A percentile compares a stretch with the other conserved stretches of the same genome.
Evolutionary conservation across 1,284 basidiomycete genomes (phyloP).

Genomic region (Cryptococcus floricola): DNA sequence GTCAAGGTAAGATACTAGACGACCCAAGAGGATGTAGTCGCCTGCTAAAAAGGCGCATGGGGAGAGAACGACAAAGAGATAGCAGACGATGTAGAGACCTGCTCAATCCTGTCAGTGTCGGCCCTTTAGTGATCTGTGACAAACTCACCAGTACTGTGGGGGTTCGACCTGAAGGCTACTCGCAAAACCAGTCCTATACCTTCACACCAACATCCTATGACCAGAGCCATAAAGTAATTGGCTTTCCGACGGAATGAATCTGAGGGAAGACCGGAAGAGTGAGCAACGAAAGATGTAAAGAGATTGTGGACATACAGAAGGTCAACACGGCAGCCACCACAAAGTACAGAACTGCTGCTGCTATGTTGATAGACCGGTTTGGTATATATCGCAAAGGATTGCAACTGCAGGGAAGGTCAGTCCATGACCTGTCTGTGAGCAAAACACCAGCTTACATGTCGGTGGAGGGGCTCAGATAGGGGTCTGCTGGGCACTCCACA

Average conservation of each 20-base stretch:
- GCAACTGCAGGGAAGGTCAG: slow-evolving; percentile 20
- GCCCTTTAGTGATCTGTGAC: background rate
- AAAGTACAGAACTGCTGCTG: slow-evolving; percentile 57
- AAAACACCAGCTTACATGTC: slow-evolving; percentile 6
- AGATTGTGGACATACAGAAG: slow-evolving; percentile 44
- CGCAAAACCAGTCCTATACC: slow-evolving; percentile 40
- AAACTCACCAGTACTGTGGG: slow-evolving; percentile 32
- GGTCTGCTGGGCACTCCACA: slow-evolving; percentile 10
- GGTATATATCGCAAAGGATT: slow-evolving; percentile 58
- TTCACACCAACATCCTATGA: slow-evolving; percentile 60
- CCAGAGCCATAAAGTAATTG: slow-evolving; percentile 61
- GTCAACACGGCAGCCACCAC: slow-evolving; percentile 55
- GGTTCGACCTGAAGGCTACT: slow-evolving; percentile 49
- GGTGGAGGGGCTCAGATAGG: slow-evolving; percentile 5
- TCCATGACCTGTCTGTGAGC: background rate
- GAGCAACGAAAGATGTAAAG: background rate
- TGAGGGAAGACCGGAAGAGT: background rate
- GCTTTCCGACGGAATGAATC: slow-evolving; percentile 51
- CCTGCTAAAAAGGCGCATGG: slow-evolving; percentile 74
- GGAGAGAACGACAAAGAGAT: slow-evolving; percentile 63
- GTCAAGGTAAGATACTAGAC: slow-evolving; percentile 57
- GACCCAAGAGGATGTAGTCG: slow-evolving; percentile 62
- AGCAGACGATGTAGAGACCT: slow-evolving; percentile 56
- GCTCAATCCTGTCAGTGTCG: background rate
- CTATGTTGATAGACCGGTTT: slow-evolving; percentile 56